phyloP scores from a whole-genome alignment of 2,329 filamentous ascomycete genomes.

The Huntiella decipiens region DNA sequence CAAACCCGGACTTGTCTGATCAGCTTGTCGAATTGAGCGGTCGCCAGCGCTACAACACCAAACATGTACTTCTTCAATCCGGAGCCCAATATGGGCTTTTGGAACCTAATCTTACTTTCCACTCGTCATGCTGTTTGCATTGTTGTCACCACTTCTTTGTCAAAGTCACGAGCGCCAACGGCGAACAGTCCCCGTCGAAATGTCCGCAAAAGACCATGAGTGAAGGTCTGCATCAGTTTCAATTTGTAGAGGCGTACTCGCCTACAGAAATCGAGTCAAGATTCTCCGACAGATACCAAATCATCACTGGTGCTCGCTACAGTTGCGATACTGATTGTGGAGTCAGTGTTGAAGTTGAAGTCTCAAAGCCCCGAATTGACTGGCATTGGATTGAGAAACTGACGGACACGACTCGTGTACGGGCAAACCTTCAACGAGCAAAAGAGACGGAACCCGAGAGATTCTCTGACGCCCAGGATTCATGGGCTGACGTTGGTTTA shows the following conservation, averaged over 20 bases:
- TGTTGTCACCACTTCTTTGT: constrained; percentile 11
- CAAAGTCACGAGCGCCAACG: constrained; percentile 2
- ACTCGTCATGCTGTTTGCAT: constrained; percentile 10
- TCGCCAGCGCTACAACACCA: constrained; percentile 7
- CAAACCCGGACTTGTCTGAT: not conserved
- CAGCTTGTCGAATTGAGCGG: constrained; percentile 7
- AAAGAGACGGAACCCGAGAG: constrained; percentile 27
- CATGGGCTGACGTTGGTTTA: constrained; percentile 23
- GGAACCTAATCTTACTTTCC: constrained; percentile 1
- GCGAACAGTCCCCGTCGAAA: constrained; percentile 10
- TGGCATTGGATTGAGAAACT: constrained; percentile 25
- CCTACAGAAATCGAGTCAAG: constrained; percentile 2
- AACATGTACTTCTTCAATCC: constrained; percentile 9
- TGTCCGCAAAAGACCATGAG: constrained; percentile 6
- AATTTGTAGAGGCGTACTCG: constrained; percentile 7
- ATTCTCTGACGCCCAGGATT: constrained; percentile 25
- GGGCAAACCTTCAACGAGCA: constrained; percentile 21
- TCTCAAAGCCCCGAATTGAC: constrained; percentile 30
- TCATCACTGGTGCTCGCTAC: constrained; percentile 11
- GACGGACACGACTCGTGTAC: constrained; percentile 26
- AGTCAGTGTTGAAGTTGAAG: constrained; percentile 20
- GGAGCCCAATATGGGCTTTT: constrained; percentile 8
- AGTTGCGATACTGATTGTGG: constrained; percentile 10
- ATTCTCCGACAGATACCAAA: constrained; percentile 7
- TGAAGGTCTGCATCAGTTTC: constrained; percentile 11